Evolutionary conservation across 2,329 filamentous ascomycete species (phyloP).

Genomic region (Exophiala aquamarina): DNA sequence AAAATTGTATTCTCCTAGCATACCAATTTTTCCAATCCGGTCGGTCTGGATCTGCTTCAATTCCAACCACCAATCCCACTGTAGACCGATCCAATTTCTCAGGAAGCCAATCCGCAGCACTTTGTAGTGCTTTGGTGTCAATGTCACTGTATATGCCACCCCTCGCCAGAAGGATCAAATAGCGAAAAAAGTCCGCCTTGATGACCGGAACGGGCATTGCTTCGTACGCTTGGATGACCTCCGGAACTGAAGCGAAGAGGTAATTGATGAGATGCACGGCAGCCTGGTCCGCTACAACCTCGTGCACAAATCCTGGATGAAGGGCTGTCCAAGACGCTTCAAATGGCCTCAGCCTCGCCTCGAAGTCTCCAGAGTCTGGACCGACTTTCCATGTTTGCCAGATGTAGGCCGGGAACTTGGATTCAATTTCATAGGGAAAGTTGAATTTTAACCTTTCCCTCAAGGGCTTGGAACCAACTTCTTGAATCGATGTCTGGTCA

Average conservation of each 20-base stretch:
- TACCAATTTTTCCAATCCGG: constrained; percentile 95
- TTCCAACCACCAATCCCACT: constrained; percentile 86
- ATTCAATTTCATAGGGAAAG: constrained; percentile 85
- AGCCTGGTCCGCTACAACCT: constrained; percentile 91
- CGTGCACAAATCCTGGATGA: constrained; percentile 90
- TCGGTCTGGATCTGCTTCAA: constrained; percentile 93
- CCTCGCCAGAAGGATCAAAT: constrained; percentile 72
- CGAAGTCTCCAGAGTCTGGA: constrained; percentile 74
- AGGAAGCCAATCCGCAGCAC: constrained; percentile 86
- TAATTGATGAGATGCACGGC: constrained; percentile 79
- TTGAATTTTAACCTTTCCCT: constrained; percentile 84
- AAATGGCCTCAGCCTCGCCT: constrained; percentile 70
- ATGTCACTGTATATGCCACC: constrained; percentile 89
- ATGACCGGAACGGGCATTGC: constrained; percentile 71
- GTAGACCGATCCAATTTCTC: constrained; percentile 70
- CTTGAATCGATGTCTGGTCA: constrained; percentile 64
- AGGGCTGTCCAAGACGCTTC: constrained; percentile 87
- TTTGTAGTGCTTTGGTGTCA: constrained; percentile 81
- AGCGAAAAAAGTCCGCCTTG: constrained; percentile 77
- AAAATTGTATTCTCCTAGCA: constrained; percentile 93
- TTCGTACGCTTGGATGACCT: constrained; percentile 74
- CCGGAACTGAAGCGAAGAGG: constrained; percentile 79
- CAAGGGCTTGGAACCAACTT: constrained; percentile 70
- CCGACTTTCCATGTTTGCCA: constrained; percentile 99
- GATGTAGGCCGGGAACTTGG: constrained; percentile 93